phyloP scores from a whole-genome alignment of 1,284 basidiomycete genomes.

The Ganoderma resinaceum region DNA sequence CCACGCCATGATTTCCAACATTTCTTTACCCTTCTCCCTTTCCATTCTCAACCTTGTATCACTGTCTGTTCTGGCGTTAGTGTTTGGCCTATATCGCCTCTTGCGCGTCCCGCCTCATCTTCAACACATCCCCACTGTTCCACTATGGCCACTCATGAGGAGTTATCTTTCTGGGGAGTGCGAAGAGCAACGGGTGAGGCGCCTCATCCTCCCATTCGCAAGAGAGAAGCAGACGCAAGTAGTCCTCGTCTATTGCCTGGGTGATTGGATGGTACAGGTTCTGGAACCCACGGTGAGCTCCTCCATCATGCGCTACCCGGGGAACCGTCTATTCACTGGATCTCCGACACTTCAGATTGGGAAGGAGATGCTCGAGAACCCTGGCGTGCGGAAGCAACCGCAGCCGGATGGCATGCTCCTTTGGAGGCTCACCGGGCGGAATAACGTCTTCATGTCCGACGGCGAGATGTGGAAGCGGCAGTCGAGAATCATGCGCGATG shows the following conservation, averaged over 20 bases:
- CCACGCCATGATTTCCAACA: neutral
- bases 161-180: constrained; percentile 35
- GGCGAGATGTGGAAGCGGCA: constrained; percentile 42
- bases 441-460: constrained; percentile 40
- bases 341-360: constrained; percentile 17
- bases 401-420: constrained; percentile 38
- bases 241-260: constrained; percentile 35
- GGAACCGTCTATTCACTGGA: neutral
- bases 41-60: constrained; percentile 11
- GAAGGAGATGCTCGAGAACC: constrained; percentile 24
- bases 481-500: constrained; percentile 35
- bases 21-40: neutral
- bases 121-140: constrained; percentile 34
- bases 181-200: constrained; percentile 32
- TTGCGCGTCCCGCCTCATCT: constrained; percentile 28
- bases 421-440: constrained; percentile 39
- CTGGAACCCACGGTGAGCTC: constrained; percentile 32
- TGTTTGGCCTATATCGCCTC: constrained; percentile 15
- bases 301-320: neutral
- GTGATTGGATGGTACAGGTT: constrained; percentile 37
- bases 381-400: constrained; percentile 36
- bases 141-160: constrained; percentile 28
- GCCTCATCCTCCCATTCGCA: constrained; percentile 34
- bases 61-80: constrained; percentile 9
- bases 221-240: constrained; percentile 25